Evolutionary conservation across 495 filamentous ascomycete genomes (phyloP), one percentile per base, ranked within the genome.

Genomic region (Monascus purpureus): DNA sequence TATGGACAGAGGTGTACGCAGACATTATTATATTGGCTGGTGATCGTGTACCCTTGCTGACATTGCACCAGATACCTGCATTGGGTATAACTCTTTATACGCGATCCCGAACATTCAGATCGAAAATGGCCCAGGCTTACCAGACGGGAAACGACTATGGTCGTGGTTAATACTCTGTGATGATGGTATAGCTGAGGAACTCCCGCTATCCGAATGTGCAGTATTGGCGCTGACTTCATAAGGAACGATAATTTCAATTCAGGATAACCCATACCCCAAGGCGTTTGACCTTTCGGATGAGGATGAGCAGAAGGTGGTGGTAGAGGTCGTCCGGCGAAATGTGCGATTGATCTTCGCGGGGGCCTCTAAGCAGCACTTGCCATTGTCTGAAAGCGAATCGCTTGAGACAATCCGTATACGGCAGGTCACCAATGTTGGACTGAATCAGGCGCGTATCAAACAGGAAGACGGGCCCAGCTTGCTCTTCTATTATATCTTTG

Each of bases 401-500:
- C 19, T 65, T 24, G 54, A 72, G 8, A 68, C 63, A 0, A 67
- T 72, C 25, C 59, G 69, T 11, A 61, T 73, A 11, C 54, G 61
- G n/a, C 52, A 52, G 29, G 55, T 59, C 29, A 42, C 40, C 15
- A 50, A 56, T 22, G 28, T 37, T 8, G 42, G 45, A 11, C 46
- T 49, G 2, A 50, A 55, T 13, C 46, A 50, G 22, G 49, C 53
- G 14, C 54, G 44, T 24, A 65, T 66, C 29, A 62, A 60, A 30
- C 63, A 57, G 17, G 54, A 65, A n/a, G 78, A 85, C 41, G 68
- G 72, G 2, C 65, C 84, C 0, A 82, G 82, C 37, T 53, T 86
- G 17, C 61, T 93, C 8, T 82, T 88, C 43, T 88, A 83, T 49
- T 90, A 87, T 46, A 64, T 93, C 4, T 92, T 90, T 41, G 84